phyloP scores from a whole-genome alignment of 2,329 filamentous ascomycete species.

The Ophioceras dolichostomum region DNA sequence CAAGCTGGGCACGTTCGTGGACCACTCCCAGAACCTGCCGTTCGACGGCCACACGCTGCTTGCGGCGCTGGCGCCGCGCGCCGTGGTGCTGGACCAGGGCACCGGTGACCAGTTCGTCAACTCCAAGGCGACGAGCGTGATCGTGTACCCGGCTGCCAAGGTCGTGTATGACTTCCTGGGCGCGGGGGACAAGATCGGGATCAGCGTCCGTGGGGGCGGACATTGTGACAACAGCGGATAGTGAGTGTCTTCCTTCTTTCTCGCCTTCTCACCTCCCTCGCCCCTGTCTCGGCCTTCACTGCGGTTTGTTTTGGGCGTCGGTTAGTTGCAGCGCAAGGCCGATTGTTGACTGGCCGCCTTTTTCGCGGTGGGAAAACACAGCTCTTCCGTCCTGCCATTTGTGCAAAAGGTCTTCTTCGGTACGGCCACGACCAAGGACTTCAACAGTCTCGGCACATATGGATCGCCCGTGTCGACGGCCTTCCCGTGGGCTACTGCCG shows the following conservation, averaged over 20 bases:
- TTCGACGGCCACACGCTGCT: slow-evolving; percentile 47
- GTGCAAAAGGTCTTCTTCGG: slow-evolving; percentile 34
- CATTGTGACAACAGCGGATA: slow-evolving; percentile 37
- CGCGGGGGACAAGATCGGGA: slow-evolving; percentile 32
- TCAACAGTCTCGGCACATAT: slow-evolving; percentile 28
- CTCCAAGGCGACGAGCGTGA: slow-evolving; percentile 33
- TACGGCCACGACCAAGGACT: slow-evolving; percentile 30
- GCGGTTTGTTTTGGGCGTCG: too few relatives aligned
- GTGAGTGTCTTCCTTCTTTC: too few relatives aligned
- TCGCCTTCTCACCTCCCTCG: too few relatives aligned
- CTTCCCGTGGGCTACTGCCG: slow-evolving; percentile 30
- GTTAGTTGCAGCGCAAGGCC: too few relatives aligned
- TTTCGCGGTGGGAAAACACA: too few relatives aligned
- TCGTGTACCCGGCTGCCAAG: slow-evolving; percentile 37
- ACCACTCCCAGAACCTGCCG: slow-evolving; percentile 39
- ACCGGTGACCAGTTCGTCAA: slow-evolving; percentile 34
- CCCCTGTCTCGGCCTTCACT: too few relatives aligned
- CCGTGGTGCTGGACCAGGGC: slow-evolving; percentile 42
- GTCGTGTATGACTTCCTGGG: slow-evolving; percentile 42
- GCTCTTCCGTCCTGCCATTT: slow-evolving; percentile 31
- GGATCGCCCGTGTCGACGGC: slow-evolving; percentile 29
- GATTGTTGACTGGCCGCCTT: slow-evolving; percentile 7
- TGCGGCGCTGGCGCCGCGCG: slow-evolving; percentile 43
- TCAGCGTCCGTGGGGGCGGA: slow-evolving; percentile 31
- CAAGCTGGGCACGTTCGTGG: slow-evolving; percentile 40